Evolutionary conservation across 805 yeast species (phyloP).

Genomic region (Yarrowia yakushimensis): DNA sequence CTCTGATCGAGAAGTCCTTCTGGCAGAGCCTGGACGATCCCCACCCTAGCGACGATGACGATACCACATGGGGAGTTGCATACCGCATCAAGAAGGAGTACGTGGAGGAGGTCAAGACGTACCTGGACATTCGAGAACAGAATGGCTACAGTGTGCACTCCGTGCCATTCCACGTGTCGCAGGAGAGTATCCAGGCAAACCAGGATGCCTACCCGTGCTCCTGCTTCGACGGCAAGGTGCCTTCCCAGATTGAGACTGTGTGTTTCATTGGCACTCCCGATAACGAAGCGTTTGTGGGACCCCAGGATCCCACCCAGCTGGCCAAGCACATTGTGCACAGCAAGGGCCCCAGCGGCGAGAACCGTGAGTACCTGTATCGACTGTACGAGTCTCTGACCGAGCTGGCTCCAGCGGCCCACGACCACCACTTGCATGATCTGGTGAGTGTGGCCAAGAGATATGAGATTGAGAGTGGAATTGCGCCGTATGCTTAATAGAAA

Average conservation of each 20-base stretch:
- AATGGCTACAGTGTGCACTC: constrained; percentile 77
- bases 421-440: constrained; percentile 45
- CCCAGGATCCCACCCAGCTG: constrained; percentile 57
- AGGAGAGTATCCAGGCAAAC: constrained; percentile 26
- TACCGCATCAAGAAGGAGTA: constrained; percentile 68
- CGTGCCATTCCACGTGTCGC: constrained; percentile 57
- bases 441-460: constrained; percentile 36
- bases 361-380: constrained; percentile 62
- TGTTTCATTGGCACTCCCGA: constrained; percentile 82
- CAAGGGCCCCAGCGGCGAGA: constrained; percentile 79
- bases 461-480: constrained; percentile 22
- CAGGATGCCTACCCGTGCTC: constrained; percentile 12
- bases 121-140: constrained; percentile 79
- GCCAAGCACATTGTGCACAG: constrained; percentile 57
- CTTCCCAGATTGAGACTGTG: constrained; percentile 46
- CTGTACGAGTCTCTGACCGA: constrained; percentile 50
- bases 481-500: not conserved
- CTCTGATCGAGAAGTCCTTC: constrained; percentile 58
- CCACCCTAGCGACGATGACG: constrained; percentile 39
- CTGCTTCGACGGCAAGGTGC: not conserved
- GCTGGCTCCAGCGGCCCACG: constrained; percentile 41
- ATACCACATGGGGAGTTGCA: constrained; percentile 69
- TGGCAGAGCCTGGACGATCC: constrained; percentile 50
- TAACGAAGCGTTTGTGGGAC: constrained; percentile 82
- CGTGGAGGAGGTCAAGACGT: constrained; percentile 58